phyloP scores from a whole-genome alignment of 257 asterid species.

The Haberlea rhodopensis region DNA sequence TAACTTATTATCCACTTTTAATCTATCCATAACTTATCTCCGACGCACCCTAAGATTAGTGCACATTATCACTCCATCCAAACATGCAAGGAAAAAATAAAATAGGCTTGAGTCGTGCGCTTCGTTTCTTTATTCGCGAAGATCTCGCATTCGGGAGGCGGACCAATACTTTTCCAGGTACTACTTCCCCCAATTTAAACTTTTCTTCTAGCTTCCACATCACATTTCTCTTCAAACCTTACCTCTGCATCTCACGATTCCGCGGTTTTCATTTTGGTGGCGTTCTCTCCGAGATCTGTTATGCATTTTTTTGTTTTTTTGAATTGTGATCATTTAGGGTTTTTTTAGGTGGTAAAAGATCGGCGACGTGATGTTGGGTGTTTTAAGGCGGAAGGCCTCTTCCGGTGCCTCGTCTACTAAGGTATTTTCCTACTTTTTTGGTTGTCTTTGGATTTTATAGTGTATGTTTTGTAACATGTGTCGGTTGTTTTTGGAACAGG shows the following conservation, averaged over 20 bases:
- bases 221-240: neutral
- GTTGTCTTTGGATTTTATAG: neutral
- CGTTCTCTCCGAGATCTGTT: neutral
- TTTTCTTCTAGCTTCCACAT: neutral
- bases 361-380: slow-evolving; percentile 70
- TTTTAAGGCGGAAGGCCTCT: slow-evolving; percentile 77
- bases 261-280: neutral
- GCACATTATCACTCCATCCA: no score
- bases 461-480: neutral
- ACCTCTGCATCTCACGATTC: neutral
- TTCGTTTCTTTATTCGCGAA: neutral
- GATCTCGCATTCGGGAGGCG: neutral
- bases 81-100: no score
- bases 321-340: neutral
- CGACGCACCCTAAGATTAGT: no score
- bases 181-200: neutral
- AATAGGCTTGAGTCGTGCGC: neutral
- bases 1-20: no score
- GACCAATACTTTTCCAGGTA: neutral
- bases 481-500: slow-evolving; percentile 36
- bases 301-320: neutral
- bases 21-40: no score
- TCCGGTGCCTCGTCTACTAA: slow-evolving; percentile 60
- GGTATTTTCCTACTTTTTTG: slow-evolving; percentile 32
- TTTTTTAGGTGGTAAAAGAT: slow-evolving; percentile 35